Base-by-base conservation (phyloP, 805 yeast species). In the Candida krabiensis region DNA sequence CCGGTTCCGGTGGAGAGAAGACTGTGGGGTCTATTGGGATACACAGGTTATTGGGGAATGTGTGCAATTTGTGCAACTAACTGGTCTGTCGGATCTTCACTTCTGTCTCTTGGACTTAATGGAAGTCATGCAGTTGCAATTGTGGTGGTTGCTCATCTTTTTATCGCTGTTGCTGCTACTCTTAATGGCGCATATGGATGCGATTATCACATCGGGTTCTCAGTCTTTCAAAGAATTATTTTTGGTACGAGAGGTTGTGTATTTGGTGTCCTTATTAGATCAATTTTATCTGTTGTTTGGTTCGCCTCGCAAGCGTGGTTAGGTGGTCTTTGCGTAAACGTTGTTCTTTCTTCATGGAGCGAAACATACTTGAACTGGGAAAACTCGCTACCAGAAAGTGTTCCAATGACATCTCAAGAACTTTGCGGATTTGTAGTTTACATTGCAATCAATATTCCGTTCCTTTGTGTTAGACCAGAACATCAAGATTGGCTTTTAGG, bases 171-270 rank as follows among this genome's bases (percentile, higher is more conserved):
- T 4, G 64, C 69, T 40, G 71, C 79, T 12, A 47, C 70, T 26
- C 64, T 72, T 9, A 73, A 73, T 49, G 68, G 75, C 14, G 65
- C 61, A 35, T 76, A 73, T 0, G 81, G 81, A 30, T 52, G 58
- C 13, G 67, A 71, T 32, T 75, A 69, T 61, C 78, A 73, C 52
- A 61, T 75, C 28, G 78, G 79, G 1, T 75, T 63, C 45, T 67
- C 79, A 3, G 63, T 75, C 9, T 61, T 62, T 35, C 59, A 66
- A 17, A 55, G 80, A 34, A 62, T 66, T 32, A 56, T 70, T 0
- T 75, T 70, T 57, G 80, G 81, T 8, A 59, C 71, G 25, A 54
- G 62, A 41, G 77, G 79, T 3, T 63, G 73, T 4, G 61, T 54
- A 30, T 38, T 73, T 19, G 73, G 71, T n/a, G 58, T 76, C n/a